phyloP scores from a whole-genome alignment of 23 red algal species.

The Gracilaria vermiculophylla region DNA sequence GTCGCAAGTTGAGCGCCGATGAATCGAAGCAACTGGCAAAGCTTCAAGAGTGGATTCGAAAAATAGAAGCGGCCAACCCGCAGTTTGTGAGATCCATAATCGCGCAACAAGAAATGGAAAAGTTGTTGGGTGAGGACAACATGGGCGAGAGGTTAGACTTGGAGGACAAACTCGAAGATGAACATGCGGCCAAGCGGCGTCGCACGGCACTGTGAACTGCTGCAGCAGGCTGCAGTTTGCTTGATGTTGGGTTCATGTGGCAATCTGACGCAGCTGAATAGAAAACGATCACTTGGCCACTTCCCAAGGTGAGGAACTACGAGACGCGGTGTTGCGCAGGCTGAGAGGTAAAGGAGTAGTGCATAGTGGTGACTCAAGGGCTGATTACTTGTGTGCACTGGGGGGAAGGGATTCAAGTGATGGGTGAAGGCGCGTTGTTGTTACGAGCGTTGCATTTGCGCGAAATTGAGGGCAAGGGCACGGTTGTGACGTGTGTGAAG shows the following conservation, averaged over 20 bases:
- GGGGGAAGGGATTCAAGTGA: not conserved
- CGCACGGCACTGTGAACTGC: conserved; percentile 5
- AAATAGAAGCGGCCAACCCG: conserved; percentile 45
- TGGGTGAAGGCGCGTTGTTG: not conserved
- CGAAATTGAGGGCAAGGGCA: not conserved
- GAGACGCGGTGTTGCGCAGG: not conserved
- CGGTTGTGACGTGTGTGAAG: not conserved
- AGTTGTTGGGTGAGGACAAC: conserved; percentile 22
- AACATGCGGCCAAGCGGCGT: conserved; percentile 10
- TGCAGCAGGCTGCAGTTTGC: not conserved
- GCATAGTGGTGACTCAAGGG: not conserved
- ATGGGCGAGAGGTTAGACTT: conserved; percentile 15
- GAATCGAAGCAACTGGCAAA: conserved; percentile 36
- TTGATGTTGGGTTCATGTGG: not conserved
- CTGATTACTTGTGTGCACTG: not conserved
- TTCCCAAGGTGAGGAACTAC: not conserved
- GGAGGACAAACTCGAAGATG: conserved; percentile 3
- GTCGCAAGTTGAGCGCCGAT: not conserved
- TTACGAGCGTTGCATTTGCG: not conserved
- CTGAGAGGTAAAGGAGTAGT: not conserved
- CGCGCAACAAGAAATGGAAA: conserved; percentile 33
- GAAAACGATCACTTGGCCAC: not conserved
- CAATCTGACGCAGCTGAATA: not conserved
- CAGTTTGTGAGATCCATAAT: conserved; percentile 43
- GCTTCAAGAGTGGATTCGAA: conserved; percentile 26